Conservation (phyloP, 2,329 filamentous ascomycete genomes). For the Trichoderma atroviride region DNA sequence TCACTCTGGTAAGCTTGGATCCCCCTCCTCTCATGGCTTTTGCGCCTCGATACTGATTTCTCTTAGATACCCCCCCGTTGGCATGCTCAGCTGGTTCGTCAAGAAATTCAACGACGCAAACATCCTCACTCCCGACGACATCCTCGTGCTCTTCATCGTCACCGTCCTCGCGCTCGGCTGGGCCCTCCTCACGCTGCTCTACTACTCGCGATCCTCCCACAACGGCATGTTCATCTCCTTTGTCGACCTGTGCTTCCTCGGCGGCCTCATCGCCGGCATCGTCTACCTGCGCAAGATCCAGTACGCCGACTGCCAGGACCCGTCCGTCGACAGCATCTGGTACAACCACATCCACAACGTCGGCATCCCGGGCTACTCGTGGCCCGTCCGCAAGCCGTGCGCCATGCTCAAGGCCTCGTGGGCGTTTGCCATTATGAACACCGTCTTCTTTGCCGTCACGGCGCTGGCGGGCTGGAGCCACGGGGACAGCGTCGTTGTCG, state of each 20-base stretch:
- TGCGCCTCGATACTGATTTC: background rate
- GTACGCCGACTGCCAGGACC: slow-evolving; percentile 67
- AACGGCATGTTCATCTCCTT: slow-evolving; percentile 65
- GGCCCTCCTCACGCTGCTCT: slow-evolving; percentile 67
- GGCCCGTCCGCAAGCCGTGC: slow-evolving; percentile 73
- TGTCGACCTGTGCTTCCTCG: slow-evolving; percentile 63
- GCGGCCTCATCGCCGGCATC: slow-evolving; percentile 65
- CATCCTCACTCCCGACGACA: slow-evolving; percentile 61
- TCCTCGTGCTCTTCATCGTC: slow-evolving; percentile 70
- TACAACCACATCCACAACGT: slow-evolving; percentile 65
- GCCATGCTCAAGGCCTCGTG: slow-evolving; percentile 90
- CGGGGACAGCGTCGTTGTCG: slow-evolving; percentile 53
- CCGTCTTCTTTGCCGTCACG: slow-evolving; percentile 78
- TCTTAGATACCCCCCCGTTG: slow-evolving; percentile 63
- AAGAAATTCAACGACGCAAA: slow-evolving; percentile 60
- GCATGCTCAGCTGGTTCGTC: slow-evolving; percentile 70
- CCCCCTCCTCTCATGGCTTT: background rate
- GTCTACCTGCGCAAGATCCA: slow-evolving; percentile 63
- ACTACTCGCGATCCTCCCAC: slow-evolving; percentile 62
- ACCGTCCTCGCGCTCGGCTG: slow-evolving; percentile 64
- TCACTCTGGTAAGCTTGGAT: slow-evolving; percentile 58
- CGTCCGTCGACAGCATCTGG: slow-evolving; percentile 54
- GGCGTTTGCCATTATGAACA: slow-evolving; percentile 88
- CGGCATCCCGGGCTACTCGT: slow-evolving; percentile 53
- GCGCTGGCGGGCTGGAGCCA: slow-evolving; percentile 67